Evolutionary conservation across 73 alveolate species (phyloP).

Genomic region (Paramecium caudatum): DNA sequence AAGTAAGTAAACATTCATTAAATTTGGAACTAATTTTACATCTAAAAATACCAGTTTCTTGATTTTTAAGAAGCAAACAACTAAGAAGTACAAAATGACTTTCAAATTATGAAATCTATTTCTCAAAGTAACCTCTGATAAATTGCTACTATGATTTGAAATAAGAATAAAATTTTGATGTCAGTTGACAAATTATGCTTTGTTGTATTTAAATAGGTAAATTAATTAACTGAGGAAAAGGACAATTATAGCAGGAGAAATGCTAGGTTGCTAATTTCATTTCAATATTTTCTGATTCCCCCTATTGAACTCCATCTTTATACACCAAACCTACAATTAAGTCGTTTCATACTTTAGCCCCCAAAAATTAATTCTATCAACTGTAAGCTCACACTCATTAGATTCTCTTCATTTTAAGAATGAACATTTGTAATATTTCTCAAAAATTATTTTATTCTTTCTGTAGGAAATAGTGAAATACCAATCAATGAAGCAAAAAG

Average conservation of each 20-base stretch:
- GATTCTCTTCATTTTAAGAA: neutral
- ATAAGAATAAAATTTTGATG: constrained; percentile 22
- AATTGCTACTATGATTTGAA: constrained; percentile 10
- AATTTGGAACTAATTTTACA: neutral
- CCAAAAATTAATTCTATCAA: neutral
- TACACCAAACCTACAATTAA: neutral
- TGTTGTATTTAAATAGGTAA: neutral
- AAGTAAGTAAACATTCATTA: constrained; percentile 26
- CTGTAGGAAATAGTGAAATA: neutral
- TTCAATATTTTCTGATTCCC: neutral
- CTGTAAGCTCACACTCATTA: neutral
- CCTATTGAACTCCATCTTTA: neutral
- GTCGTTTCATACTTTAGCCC: neutral
- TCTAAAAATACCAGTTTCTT: neutral
- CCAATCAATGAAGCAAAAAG: constrained; percentile 4
- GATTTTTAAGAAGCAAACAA: neutral
- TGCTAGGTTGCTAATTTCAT: neutral
- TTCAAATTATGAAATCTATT: neutral
- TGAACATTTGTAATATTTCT: neutral
- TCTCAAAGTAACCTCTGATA: constrained; percentile 21
- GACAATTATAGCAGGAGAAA: neutral
- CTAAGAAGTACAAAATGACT: neutral
- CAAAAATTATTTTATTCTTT: neutral
- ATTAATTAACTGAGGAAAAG: constrained; percentile 26
- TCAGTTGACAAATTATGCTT: neutral